Evolutionary conservation across 2,329 filamentous ascomycete genomes (phyloP).

Genomic region (Cercospora sp.): DNA sequence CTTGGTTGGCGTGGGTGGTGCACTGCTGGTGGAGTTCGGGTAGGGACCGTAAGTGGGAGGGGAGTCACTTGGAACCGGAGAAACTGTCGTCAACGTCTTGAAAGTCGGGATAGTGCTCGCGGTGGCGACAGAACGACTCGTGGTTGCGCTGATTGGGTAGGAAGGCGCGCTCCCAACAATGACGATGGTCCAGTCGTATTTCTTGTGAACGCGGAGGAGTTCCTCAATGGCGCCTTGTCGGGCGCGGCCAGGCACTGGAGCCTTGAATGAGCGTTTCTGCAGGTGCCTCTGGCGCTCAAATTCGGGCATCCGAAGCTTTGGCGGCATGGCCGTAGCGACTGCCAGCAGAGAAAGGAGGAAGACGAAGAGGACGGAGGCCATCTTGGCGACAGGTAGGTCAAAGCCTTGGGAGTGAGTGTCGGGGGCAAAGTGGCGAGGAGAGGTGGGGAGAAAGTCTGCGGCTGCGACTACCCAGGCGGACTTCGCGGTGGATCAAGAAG

Average conservation of each 20-base stretch:
- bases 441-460: too few relatives aligned
- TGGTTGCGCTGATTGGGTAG: background rate
- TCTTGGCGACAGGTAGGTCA: background rate
- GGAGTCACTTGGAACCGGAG: background rate
- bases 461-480: too few relatives aligned
- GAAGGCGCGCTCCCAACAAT: constrained; percentile 14
- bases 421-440: too few relatives aligned
- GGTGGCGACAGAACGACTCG: background rate
- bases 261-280: constrained; percentile 30
- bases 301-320: too few relatives aligned
- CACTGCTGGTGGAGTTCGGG: constrained; percentile 15
- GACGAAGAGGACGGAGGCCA: constrained; percentile 41
- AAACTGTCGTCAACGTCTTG: background rate
- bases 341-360: constrained; percentile 45
- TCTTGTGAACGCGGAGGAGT: constrained; percentile 66
- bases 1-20: constrained; percentile 18
- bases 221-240: constrained; percentile 59
- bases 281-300: too few relatives aligned
- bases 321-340: constrained; percentile 43
- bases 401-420: background rate
- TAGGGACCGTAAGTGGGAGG: constrained; percentile 8
- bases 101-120: background rate
- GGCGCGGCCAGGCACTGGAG: constrained; percentile 52
- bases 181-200: constrained; percentile 55
- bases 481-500: too few relatives aligned